Conservation (phyloP, 75 land plant species). For the Selaginella moellendorffii region DNA sequence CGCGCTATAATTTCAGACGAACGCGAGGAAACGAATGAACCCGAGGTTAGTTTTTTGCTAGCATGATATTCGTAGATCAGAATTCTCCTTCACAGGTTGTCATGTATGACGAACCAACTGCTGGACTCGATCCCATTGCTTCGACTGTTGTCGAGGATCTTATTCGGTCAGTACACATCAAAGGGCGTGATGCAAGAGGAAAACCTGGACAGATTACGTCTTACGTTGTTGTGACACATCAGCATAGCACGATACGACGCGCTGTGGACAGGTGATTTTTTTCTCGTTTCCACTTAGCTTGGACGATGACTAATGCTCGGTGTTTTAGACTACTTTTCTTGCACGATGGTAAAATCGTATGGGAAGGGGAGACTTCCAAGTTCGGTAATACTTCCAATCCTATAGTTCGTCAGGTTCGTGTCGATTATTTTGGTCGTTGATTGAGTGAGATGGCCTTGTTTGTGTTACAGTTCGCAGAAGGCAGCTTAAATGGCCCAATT, state of each 20-base stretch:
- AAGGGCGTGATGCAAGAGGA: slow-evolving; percentile 53
- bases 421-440: neutral
- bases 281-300: neutral
- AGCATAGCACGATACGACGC: slow-evolving; percentile 87
- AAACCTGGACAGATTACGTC: slow-evolving; percentile 87
- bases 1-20: slow-evolving; percentile 88
- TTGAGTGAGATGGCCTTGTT: neutral
- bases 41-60: slow-evolving; percentile 80
- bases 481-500: slow-evolving; percentile 83
- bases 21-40: slow-evolving; percentile 39
- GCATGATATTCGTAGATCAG: slow-evolving; percentile 6
- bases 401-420: slow-evolving; percentile 78
- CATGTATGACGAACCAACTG: slow-evolving; percentile 96
- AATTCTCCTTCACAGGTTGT: slow-evolving; percentile 38
- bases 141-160: slow-evolving; percentile 97
- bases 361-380: slow-evolving; percentile 81
- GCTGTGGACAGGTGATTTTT: slow-evolving; percentile 72
- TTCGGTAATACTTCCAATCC: slow-evolving; percentile 68
- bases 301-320: neutral
- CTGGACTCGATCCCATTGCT: slow-evolving; percentile 95
- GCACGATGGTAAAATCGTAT: slow-evolving; percentile 68
- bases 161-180: slow-evolving; percentile 79
- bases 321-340: slow-evolving; percentile 58
- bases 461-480: slow-evolving; percentile 58
- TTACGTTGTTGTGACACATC: slow-evolving; percentile 90